Evolutionary conservation across 768 basidiomycete genomes (phyloP).

Genomic region (Sarcomyxa edulis): DNA sequence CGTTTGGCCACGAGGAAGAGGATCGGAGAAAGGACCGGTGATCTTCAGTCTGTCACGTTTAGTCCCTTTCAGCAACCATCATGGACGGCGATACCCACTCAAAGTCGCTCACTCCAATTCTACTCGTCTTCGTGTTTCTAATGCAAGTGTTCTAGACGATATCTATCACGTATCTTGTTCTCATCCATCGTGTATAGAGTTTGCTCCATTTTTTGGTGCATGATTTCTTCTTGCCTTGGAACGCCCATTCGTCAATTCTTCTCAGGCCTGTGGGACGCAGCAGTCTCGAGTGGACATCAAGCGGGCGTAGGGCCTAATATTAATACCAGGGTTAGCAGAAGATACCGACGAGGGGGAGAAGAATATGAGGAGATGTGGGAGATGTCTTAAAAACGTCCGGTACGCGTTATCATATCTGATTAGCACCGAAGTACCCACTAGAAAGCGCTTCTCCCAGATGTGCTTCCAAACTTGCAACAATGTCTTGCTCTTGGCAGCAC

Average conservation of each 20-base stretch:
- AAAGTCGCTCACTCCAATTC: slow-evolving; percentile 30
- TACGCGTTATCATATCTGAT: no score
- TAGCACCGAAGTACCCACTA: no score
- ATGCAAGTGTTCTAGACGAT: slow-evolving; percentile 38
- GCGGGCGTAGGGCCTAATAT: slow-evolving; percentile 33
- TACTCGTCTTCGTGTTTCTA: slow-evolving; percentile 42
- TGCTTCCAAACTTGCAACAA: no score
- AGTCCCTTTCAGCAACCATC: no score
- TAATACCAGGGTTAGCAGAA: slow-evolving; percentile 22
- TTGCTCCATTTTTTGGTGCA: slow-evolving; percentile 55
- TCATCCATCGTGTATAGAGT: no score
- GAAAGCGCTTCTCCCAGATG: no score
- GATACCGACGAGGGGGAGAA: slow-evolving; percentile 24
- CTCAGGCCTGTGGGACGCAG: slow-evolving; percentile 39
- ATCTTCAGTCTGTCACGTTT: no score
- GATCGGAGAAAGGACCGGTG: no score
- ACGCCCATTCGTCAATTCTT: slow-evolving; percentile 38
- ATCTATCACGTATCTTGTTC: no score
- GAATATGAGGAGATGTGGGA: slow-evolving; percentile 54
- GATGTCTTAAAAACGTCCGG: no score
- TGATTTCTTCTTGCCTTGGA: slow-evolving; percentile 65
- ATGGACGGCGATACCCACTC: slow-evolving; percentile 2
- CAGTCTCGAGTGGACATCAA: slow-evolving; percentile 1
- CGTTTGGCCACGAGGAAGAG: no score
- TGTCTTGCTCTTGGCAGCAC: no score